Evolutionary conservation across 2,329 filamentous ascomycete species (phyloP).

Genomic region (Ophiostoma perfectum): DNA sequence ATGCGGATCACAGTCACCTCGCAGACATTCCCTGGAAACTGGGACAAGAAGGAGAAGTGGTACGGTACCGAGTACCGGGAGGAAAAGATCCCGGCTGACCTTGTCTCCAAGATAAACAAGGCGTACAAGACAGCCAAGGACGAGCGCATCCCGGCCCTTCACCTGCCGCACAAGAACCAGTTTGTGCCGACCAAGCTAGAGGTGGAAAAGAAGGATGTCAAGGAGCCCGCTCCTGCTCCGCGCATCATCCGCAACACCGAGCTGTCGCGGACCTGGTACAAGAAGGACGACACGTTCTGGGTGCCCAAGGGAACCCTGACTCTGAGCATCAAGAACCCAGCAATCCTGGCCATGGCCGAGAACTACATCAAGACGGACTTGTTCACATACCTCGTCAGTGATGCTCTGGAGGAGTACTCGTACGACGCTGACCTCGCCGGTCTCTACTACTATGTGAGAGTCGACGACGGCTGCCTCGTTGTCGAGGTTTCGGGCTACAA

Average conservation of each 20-base stretch:
- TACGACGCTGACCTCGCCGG: slow-evolving; percentile 95
- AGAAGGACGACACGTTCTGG: slow-evolving; percentile 98
- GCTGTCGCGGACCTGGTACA: slow-evolving; percentile 82
- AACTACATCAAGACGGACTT: slow-evolving; percentile 72
- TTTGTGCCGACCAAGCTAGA: slow-evolving; percentile 92
- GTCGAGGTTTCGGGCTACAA: slow-evolving; percentile 87
- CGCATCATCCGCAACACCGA: slow-evolving; percentile 81
- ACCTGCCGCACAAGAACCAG: slow-evolving; percentile 87
- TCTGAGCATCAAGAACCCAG: slow-evolving; percentile 71
- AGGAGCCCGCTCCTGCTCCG: slow-evolving; percentile 66
- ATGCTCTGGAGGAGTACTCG: slow-evolving; percentile 85
- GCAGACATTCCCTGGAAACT: slow-evolving; percentile 74
- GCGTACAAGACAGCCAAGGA: slow-evolving; percentile 55
- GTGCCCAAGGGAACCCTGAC: slow-evolving; percentile 89
- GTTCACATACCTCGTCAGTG: slow-evolving; percentile 79
- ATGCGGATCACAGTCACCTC: slow-evolving; percentile 80
- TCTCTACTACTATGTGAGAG: slow-evolving; percentile 71
- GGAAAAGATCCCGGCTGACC: slow-evolving; percentile 70
- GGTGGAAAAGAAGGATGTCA: slow-evolving; percentile 89
- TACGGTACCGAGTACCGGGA: slow-evolving; percentile 92
- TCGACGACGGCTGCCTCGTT: slow-evolving; percentile 67
- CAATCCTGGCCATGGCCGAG: slow-evolving; percentile 72
- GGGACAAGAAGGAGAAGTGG: slow-evolving; percentile 90
- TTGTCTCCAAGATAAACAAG: slow-evolving; percentile 63
- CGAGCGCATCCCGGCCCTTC: slow-evolving; percentile 63